phyloP scores from a whole-genome alignment of 2,329 filamentous ascomycete genomes.

The Rutstroemia sydowiana region DNA sequence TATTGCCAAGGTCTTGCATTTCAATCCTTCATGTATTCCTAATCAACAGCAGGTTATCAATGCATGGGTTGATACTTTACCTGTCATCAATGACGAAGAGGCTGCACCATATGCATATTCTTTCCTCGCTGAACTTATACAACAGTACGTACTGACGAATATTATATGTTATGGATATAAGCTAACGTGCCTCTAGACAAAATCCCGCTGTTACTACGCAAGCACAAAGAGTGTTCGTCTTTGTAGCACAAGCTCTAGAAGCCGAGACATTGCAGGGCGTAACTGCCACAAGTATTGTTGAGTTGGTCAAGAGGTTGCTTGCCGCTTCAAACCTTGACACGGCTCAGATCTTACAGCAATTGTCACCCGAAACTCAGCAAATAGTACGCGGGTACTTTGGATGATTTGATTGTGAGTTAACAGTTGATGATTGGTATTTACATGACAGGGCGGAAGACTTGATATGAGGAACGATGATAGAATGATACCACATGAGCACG shows the following conservation, averaged over 20 bases:
- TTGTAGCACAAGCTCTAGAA: constrained; percentile 82
- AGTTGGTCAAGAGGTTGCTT: constrained; percentile 71
- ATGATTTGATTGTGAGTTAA: constrained; percentile 33
- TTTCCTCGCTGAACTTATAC: constrained; percentile 84
- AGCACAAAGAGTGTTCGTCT: constrained; percentile 74
- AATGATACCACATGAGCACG: constrained; percentile 11
- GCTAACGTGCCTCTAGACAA: constrained; percentile 52
- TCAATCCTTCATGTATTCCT: constrained; percentile 68
- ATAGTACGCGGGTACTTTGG: constrained; percentile 73
- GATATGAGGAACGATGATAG: constrained; percentile 8
- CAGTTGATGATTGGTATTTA: constrained; percentile 2
- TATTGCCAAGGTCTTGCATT: constrained; percentile 94
- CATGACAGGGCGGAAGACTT: constrained; percentile 3
- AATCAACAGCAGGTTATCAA: constrained; percentile 68
- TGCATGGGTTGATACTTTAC: constrained; percentile 88
- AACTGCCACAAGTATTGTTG: constrained; percentile 69
- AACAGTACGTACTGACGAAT: constrained; percentile 64
- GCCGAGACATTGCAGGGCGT: constrained; percentile 83
- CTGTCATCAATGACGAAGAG: constrained; percentile 92
- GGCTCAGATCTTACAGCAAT: constrained; percentile 64
- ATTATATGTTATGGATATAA: constrained; percentile 11
- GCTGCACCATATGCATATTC: constrained; percentile 93
- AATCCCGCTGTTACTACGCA: constrained; percentile 74
- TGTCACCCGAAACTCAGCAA: constrained; percentile 74
- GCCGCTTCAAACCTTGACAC: constrained; percentile 67